Percentiles rank a stretch among this genome's conserved stretches.
Evolutionary conservation across 2,329 filamentous ascomycete genomes (phyloP).

Genomic region (Cylindrodendrum hubeiense): DNA sequence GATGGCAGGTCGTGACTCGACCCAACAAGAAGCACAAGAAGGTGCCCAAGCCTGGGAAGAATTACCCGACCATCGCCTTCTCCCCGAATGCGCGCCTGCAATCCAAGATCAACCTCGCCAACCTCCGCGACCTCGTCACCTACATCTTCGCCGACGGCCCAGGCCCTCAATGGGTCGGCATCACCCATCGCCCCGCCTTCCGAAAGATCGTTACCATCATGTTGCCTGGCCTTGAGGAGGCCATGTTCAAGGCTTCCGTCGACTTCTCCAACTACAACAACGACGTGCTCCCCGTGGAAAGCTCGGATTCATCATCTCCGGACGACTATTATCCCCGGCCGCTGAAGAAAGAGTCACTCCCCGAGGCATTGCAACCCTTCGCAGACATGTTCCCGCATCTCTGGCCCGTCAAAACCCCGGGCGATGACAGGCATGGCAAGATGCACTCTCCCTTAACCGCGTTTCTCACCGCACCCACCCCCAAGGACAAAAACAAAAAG

Average conservation of each 20-base stretch:
- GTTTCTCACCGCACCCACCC: conserved; percentile 81
- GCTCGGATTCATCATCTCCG: conserved; percentile 55
- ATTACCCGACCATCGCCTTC: conserved; percentile 72
- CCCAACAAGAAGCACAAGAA: conserved; percentile 72
- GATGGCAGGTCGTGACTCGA: conserved; percentile 69
- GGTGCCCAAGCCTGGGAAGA: conserved; percentile 64
- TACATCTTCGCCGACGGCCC: conserved; percentile 76
- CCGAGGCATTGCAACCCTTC: conserved; percentile 72
- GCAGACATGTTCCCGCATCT: conserved; percentile 87
- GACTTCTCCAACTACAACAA: conserved; percentile 63
- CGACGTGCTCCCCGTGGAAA: conserved; percentile 47
- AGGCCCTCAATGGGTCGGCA: conserved; percentile 74
- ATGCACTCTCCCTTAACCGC: conserved; percentile 90
- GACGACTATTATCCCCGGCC: conserved; percentile 71
- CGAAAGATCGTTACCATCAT: conserved; percentile 89
- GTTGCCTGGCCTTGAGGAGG: conserved; percentile 90
- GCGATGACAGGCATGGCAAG: conserved; percentile 83
- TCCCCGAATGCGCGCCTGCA: conserved; percentile 69
- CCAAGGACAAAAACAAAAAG: conserved; percentile 74
- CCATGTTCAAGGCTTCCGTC: conserved; percentile 81
- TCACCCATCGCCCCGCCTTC: conserved; percentile 73
- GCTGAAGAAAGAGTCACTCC: conserved; percentile 64
- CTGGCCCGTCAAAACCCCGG: conserved; percentile 90
- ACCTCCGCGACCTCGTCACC: conserved; percentile 72
- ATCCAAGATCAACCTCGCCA: conserved; percentile 71